Conservation (phyloP, 108 stramenopile species). For the Skeletonema costatum region DNA sequence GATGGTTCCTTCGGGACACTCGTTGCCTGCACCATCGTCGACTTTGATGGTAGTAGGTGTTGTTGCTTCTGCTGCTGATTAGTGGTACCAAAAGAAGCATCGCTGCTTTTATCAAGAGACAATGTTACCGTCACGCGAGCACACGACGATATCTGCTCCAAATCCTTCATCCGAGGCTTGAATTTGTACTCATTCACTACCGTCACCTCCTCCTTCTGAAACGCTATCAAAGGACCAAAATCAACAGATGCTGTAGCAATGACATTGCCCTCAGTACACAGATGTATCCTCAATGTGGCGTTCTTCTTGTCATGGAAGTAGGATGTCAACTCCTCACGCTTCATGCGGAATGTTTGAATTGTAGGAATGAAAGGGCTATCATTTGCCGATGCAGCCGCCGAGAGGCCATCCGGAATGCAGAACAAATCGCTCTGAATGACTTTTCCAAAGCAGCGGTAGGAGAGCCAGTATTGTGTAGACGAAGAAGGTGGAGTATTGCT, state of each 20-base stretch:
- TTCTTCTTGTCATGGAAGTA: constrained; percentile 35
- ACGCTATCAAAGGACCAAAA: constrained; percentile 10
- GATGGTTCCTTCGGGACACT: background rate
- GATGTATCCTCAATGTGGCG: constrained; percentile 18
- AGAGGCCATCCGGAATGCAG: background rate
- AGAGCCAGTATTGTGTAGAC: constrained; percentile 22
- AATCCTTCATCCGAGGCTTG: background rate
- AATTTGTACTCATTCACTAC: background rate
- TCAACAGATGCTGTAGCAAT: constrained; percentile 32
- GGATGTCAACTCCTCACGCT: constrained; percentile 16
- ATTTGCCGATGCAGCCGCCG: background rate
- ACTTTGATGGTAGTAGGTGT: background rate
- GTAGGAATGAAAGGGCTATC: background rate
- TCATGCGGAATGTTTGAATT: constrained; percentile 30
- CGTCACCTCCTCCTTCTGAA: background rate
- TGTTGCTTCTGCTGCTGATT: background rate
- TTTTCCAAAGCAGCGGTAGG: constrained; percentile 35
- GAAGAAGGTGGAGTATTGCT: background rate
- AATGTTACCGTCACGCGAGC: constrained; percentile 10
- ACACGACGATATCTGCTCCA: background rate
- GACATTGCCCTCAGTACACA: constrained; percentile 32
- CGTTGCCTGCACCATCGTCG: background rate
- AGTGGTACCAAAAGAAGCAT: background rate
- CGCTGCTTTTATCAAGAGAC: constrained; percentile 8
- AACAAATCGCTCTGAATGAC: constrained; percentile 40